These are phyloP conservation scores for Nicotiana rustica DNA, from an alignment of 305 asterid genomes.

Conservation along the genomic window DNA sequence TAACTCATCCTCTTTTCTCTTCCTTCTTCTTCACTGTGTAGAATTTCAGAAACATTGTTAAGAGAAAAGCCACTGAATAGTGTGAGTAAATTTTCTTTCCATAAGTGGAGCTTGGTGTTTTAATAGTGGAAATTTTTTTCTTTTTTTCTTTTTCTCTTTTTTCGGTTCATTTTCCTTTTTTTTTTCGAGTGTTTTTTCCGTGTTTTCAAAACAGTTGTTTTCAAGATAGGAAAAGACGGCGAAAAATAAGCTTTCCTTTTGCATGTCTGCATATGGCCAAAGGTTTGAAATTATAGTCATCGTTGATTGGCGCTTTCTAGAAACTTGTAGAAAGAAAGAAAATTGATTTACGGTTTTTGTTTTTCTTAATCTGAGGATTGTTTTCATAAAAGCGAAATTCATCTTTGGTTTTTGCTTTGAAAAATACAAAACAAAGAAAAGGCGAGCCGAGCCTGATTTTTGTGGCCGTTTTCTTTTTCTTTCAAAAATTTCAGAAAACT, in stretches of 20 bases:
- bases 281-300: slow-evolving; percentile 6
- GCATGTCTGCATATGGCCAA: slow-evolving; percentile 13
- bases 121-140: not conserved
- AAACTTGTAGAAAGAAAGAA: slow-evolving; percentile 16
- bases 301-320: slow-evolving; percentile 38
- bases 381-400: not conserved
- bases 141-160: not conserved
- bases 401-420: slow-evolving; percentile 1
- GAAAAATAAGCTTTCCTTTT: slow-evolving; percentile 31
- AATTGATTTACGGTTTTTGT: slow-evolving; percentile 18
- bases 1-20: slow-evolving; percentile 22
- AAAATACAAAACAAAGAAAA: not conserved
- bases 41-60: slow-evolving; percentile 3
- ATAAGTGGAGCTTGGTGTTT: not conserved
- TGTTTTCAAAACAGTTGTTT: slow-evolving; percentile 2
- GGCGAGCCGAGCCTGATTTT: slow-evolving; percentile 8
- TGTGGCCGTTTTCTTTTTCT: slow-evolving; percentile 30
- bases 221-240: slow-evolving; percentile 26
- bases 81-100: slow-evolving; percentile 22
- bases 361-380: not conserved
- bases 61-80: not conserved
- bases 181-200: slow-evolving; percentile 1
- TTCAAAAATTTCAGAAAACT: slow-evolving; percentile 28
- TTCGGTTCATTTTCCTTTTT: not conserved
- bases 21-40: not conserved